phyloP scores from a whole-genome alignment of 768 basidiomycete species.

The Dioszegia hungarica region DNA sequence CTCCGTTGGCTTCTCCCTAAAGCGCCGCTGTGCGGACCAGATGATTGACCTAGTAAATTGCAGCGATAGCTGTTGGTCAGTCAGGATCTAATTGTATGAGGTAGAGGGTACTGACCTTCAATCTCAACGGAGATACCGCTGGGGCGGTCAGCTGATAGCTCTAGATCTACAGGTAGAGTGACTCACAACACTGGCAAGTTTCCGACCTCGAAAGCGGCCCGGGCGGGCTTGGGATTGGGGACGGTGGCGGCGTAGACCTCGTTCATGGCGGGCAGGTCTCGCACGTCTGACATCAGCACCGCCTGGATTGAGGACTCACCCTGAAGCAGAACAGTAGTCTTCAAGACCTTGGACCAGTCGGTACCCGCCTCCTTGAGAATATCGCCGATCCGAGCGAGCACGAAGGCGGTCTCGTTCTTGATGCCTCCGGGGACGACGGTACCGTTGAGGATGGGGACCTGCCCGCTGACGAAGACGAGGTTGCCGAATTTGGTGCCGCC shows the following conservation, averaged over 20 bases:
- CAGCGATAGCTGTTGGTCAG: not conserved
- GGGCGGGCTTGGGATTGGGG: slow-evolving; percentile 18
- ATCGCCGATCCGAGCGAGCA: slow-evolving; percentile 14
- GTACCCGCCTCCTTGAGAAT: slow-evolving; percentile 20
- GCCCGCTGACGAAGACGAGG: slow-evolving; percentile 21
- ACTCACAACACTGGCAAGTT: slow-evolving; percentile 22
- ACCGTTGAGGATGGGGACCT: slow-evolving; percentile 17
- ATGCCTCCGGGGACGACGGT: slow-evolving; percentile 20
- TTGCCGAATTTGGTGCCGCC: slow-evolving; percentile 18
- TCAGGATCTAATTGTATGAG: not conserved
- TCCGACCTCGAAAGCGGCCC: slow-evolving; percentile 20
- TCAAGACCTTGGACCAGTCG: slow-evolving; percentile 22
- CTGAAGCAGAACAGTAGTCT: slow-evolving; percentile 21
- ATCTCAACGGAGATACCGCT: slow-evolving; percentile 8
- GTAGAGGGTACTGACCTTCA: not conserved
- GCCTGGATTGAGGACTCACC: slow-evolving; percentile 6
- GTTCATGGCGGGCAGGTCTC: slow-evolving; percentile 28
- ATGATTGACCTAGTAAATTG: not conserved
- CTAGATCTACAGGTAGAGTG: not conserved
- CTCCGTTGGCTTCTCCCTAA: no score
- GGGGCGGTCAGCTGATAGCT: not conserved
- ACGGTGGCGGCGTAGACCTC: slow-evolving; percentile 21
- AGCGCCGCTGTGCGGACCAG: no score
- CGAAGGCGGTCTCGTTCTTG: slow-evolving; percentile 25
- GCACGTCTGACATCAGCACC: slow-evolving; percentile 10